Conservation (phyloP, 148 eudicot species). For the Heliosperma pusillum region DNA sequence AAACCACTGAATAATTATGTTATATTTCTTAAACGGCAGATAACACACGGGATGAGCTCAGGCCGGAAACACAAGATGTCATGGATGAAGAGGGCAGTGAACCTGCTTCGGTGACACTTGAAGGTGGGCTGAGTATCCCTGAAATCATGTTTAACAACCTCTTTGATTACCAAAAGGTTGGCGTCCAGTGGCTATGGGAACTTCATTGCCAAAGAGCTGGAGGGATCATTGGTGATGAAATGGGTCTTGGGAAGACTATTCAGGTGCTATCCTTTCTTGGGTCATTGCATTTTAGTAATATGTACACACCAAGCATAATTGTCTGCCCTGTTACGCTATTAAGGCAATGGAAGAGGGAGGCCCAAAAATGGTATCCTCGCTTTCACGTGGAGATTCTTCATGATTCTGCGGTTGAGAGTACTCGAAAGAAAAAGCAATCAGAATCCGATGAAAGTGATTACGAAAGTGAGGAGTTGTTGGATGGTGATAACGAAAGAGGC, state of each 20-base stretch:
- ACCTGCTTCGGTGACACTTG: constrained; percentile 61
- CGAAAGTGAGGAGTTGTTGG: constrained; percentile 58
- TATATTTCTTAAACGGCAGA: constrained; percentile 23
- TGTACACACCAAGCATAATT: constrained; percentile 93
- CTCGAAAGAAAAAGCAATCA: constrained; percentile 44
- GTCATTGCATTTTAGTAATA: constrained; percentile 81
- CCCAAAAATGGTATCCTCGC: constrained; percentile 79
- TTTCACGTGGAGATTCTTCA: constrained; percentile 94
- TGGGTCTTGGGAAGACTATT: constrained; percentile 99
- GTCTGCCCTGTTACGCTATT: constrained; percentile 91
- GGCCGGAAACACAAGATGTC: constrained; percentile 38
- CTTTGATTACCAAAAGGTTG: constrained; percentile 95
- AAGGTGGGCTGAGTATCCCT: constrained; percentile 89
- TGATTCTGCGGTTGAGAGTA: constrained; percentile 69
- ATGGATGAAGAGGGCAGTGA: constrained; percentile 46
- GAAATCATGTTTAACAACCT: constrained; percentile 62
- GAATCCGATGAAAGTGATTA: constrained; percentile 60
- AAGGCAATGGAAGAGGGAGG: constrained; percentile 97
- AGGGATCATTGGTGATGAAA: constrained; percentile 97
- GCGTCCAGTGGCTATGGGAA: constrained; percentile 99
- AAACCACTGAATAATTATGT: not conserved
- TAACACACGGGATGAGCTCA: constrained; percentile 34
- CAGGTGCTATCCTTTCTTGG: constrained; percentile 89
- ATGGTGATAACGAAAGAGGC: constrained; percentile 47
- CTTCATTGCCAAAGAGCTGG: constrained; percentile 98